These are phyloP conservation scores for Tricholoma flavovirens DNA, from an alignment of 768 basidiomycete species.

Conservation along the genomic window DNA sequence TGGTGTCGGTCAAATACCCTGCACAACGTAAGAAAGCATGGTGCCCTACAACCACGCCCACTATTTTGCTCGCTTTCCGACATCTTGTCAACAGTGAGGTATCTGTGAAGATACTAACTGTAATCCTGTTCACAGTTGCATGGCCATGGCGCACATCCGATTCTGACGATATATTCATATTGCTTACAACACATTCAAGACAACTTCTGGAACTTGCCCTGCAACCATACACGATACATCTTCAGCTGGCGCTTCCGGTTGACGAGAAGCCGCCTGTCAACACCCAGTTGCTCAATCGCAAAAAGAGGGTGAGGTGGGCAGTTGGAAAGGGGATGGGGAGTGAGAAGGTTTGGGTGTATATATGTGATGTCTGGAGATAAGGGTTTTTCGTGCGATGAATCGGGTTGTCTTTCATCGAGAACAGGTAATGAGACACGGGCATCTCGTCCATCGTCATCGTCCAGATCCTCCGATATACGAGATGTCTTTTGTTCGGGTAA, in stretches of 20 bases:
- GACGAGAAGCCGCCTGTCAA: slow-evolving; percentile 85
- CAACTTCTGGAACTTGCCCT: slow-evolving; percentile 68
- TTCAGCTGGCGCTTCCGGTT: slow-evolving; percentile 93
- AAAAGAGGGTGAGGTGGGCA: slow-evolving; percentile 60
- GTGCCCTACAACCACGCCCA: too few relatives aligned
- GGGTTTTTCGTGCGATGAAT: neutral
- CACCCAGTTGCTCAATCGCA: slow-evolving; percentile 75
- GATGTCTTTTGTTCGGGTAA: slow-evolving; percentile 28
- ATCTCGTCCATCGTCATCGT: slow-evolving; percentile 27
- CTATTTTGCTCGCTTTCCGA: too few relatives aligned
- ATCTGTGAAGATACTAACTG: too few relatives aligned
- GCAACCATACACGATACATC: slow-evolving; percentile 98
- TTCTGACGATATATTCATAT: neutral
- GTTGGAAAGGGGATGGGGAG: slow-evolving; percentile 16
- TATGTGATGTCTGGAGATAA: neutral
- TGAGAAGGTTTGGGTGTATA: slow-evolving; percentile 38
- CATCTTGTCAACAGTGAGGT: too few relatives aligned
- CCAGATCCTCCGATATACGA: slow-evolving; percentile 27
- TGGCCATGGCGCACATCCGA: neutral
- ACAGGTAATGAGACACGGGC: slow-evolving; percentile 2
- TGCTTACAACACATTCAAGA: neutral
- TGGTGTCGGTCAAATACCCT: too few relatives aligned
- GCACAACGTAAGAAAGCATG: too few relatives aligned
- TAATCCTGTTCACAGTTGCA: too few relatives aligned
- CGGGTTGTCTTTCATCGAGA: slow-evolving; percentile 1